phyloP scores from a whole-genome alignment of 2,329 filamentous ascomycete genomes.

The Xylaria sp. region DNA sequence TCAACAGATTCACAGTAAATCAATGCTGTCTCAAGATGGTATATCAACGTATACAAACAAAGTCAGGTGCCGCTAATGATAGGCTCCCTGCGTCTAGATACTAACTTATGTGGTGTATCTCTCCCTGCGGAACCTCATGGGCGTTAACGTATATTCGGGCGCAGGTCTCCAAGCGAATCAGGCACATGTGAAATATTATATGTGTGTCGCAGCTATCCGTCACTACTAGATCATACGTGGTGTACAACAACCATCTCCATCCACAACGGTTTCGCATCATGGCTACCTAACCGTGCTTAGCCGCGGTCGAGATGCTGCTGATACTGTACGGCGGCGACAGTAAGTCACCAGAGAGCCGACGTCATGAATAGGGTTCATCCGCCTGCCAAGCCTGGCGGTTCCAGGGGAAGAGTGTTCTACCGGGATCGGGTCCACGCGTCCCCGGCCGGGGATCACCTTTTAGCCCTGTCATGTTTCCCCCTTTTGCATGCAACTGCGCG shows the following conservation, averaged over 20 bases:
- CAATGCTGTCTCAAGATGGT: not conserved
- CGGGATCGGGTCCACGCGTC: constrained; percentile 25
- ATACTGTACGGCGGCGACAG: constrained; percentile 7
- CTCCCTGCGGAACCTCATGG: constrained; percentile 5
- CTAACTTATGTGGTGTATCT: constrained; percentile 9
- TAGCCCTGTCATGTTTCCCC: constrained; percentile 11
- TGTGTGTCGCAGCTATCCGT: constrained; percentile 19
- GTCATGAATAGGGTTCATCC: constrained; percentile 37
- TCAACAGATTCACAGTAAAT: constrained; percentile 1
- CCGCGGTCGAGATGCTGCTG: constrained; percentile 18
- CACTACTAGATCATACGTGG: constrained; percentile 1
- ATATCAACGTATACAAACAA: constrained; percentile 25
- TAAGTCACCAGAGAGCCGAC: constrained; percentile 10
- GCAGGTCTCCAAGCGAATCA: constrained; percentile 7
- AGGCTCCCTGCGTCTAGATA: constrained; percentile 41
- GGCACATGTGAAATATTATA: constrained; percentile 11
- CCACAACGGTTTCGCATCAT: constrained; percentile 4
- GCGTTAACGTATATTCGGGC: constrained; percentile 8
- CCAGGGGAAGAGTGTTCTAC: constrained; percentile 35
- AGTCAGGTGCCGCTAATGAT: constrained; percentile 9
- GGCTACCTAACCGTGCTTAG: constrained; percentile 27
- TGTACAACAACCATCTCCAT: constrained; percentile 4
- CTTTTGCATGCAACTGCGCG: constrained; percentile 18
- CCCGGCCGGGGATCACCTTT: constrained; percentile 11
- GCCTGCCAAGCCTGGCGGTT: constrained; percentile 11